Evolutionary conservation across 2,329 filamentous ascomycete genomes (phyloP).

Genomic region (Zelopaecilomyces penicillatus): DNA sequence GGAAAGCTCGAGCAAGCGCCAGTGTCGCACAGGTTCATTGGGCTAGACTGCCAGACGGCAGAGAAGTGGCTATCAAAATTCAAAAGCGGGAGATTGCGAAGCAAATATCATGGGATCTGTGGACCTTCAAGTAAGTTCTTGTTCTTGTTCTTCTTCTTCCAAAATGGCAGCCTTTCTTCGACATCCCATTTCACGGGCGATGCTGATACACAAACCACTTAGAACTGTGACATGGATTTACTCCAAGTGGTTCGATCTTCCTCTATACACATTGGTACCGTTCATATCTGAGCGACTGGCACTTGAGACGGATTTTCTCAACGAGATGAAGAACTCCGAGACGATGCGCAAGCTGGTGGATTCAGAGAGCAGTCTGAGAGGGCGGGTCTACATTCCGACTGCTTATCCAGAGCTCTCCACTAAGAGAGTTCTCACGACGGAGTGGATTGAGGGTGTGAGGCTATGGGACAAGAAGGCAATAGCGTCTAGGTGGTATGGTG

Average conservation of each 20-base stretch:
- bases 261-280: slow-evolving; percentile 80
- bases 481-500: slow-evolving; percentile 68
- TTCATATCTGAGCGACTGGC: slow-evolving; percentile 88
- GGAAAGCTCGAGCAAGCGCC: slow-evolving; percentile 61
- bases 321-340: slow-evolving; percentile 82
- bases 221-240: slow-evolving; percentile 76
- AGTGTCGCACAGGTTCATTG: slow-evolving; percentile 97
- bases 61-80: slow-evolving; percentile 91
- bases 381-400: slow-evolving; percentile 79
- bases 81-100: slow-evolving; percentile 90
- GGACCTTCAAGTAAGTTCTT: slow-evolving; percentile 73
- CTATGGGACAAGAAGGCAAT: slow-evolving; percentile 88
- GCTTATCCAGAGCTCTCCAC: slow-evolving; percentile 78
- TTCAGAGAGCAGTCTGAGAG: slow-evolving; percentile 64
- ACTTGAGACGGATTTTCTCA: slow-evolving; percentile 89
- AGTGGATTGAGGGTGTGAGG: slow-evolving; percentile 94
- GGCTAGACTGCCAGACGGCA: slow-evolving; percentile 75
- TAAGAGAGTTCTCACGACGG: slow-evolving; percentile 79
- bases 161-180: neutral
- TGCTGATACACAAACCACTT: slow-evolving; percentile 4
- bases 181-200: no score
- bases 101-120: slow-evolving; percentile 90
- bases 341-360: slow-evolving; percentile 72
- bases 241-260: slow-evolving; percentile 84
- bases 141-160: neutral